phyloP scores from a whole-genome alignment of 345 rosid species.

The Firmiana major region DNA sequence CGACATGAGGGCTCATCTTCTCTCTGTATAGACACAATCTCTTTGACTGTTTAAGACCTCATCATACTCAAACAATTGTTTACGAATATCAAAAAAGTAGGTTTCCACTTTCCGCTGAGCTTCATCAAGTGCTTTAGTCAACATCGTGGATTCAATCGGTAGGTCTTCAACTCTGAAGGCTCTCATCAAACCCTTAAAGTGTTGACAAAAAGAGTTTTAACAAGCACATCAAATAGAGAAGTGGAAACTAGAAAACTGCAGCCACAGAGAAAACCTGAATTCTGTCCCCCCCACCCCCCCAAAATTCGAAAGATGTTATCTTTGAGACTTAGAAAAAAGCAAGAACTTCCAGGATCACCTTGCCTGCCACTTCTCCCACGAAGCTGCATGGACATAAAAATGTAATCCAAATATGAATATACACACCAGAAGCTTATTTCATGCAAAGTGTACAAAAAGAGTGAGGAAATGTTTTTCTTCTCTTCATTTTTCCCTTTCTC shows the following conservation, averaged over 20 bases:
- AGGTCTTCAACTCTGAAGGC: conserved; percentile 97
- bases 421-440: neutral
- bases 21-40: conserved; percentile 92
- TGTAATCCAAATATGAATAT: conserved; percentile 7
- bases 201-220: conserved; percentile 15
- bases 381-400: conserved; percentile 45
- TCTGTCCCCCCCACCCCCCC: conserved; percentile 45
- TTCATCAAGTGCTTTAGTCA: conserved; percentile 94
- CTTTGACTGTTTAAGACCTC: conserved; percentile 97
- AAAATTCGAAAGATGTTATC: conserved; percentile 61
- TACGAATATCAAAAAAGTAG: conserved; percentile 89
- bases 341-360: conserved; percentile 98
- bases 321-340: conserved; percentile 92
- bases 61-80: conserved; percentile 90
- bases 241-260: conserved; percentile 13
- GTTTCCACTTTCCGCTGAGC: conserved; percentile 98
- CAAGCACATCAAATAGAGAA: neutral
- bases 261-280: conserved; percentile 64
- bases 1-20: conserved; percentile 90
- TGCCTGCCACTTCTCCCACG: conserved; percentile 96
- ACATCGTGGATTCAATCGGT: conserved; percentile 89
- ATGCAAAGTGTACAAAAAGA: neutral
- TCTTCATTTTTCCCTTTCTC: neutral
- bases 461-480: neutral
- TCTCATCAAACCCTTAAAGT: conserved; percentile 85